These are phyloP conservation scores for Solanum medicagineum DNA, from an alignment of 257 asterid species.

Conservation along the genomic window DNA sequence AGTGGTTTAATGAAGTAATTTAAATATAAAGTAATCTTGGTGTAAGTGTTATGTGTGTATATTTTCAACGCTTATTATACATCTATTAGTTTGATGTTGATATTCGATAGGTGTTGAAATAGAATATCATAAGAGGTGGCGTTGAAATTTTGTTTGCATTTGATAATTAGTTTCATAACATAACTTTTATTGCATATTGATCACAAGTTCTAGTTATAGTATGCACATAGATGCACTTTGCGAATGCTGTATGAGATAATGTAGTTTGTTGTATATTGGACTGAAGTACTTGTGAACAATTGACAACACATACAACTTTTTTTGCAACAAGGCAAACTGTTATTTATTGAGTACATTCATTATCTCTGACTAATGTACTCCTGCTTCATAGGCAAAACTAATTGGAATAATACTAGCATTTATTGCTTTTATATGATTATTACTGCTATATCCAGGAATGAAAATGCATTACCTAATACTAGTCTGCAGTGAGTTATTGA, in stretches of 20 bases:
- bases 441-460: no score
- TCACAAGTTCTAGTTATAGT: not conserved
- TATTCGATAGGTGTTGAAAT: not conserved
- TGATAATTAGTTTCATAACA: not conserved
- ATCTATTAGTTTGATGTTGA: no score
- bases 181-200: not conserved
- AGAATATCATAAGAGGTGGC: not conserved
- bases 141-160: not conserved
- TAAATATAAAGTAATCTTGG: not conserved
- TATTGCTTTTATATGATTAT: no score
- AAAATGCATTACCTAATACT: no score
- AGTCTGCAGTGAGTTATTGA: no score
- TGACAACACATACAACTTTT: not conserved
- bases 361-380: not conserved
- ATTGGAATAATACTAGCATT: no score
- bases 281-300: no score
- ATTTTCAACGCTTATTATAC: no score
- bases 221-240: not conserved
- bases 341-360: not conserved
- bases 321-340: not conserved
- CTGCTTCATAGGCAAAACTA: no score
- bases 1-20: not conserved
- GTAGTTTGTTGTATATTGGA: not conserved
- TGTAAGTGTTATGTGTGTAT: no score
- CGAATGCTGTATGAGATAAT: not conserved